Percentiles rank a stretch among this genome's conserved stretches.
Evolutionary conservation across 495 filamentous ascomycete genomes (phyloP).

Genomic region (Tuber microsphaerosporum): DNA sequence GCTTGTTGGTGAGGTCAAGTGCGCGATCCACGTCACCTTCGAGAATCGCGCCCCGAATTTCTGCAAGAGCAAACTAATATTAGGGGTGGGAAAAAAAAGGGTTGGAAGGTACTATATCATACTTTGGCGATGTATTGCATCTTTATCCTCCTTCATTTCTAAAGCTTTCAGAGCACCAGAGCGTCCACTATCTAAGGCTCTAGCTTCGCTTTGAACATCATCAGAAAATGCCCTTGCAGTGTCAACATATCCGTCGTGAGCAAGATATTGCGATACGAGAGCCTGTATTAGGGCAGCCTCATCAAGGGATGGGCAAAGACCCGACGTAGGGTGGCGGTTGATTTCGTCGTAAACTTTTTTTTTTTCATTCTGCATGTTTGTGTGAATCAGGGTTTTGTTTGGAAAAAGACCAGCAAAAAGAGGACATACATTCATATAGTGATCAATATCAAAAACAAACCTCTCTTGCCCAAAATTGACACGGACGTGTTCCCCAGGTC

Average conservation of each 20-base stretch:
- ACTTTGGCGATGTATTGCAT: constrained; percentile 84
- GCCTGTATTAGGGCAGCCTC: constrained; percentile 76
- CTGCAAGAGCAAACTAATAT: constrained; percentile 45
- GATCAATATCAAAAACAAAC: constrained; percentile 90
- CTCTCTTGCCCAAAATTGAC: constrained; percentile 88
- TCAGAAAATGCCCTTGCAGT: constrained; percentile 81
- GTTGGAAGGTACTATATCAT: constrained; percentile 38
- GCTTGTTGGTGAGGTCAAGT: constrained; percentile 67
- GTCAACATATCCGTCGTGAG: constrained; percentile 95
- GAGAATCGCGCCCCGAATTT: constrained; percentile 79
- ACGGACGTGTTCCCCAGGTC: constrained; percentile 68
- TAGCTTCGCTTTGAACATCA: constrained; percentile 68
- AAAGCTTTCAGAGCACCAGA: constrained; percentile 47
- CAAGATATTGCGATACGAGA: constrained; percentile 52
- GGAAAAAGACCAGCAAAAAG: neutral
- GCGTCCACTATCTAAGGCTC: constrained; percentile 43
- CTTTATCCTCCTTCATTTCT: constrained; percentile 75
- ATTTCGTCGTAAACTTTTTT: constrained; percentile 50
- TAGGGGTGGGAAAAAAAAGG: constrained; percentile 5
- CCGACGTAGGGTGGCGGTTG: constrained; percentile 42
- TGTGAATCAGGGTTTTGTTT: constrained; percentile 1
- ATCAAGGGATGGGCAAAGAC: constrained; percentile 58
- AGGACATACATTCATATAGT: constrained; percentile 64
- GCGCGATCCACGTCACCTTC: constrained; percentile 91
- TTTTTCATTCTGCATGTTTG: constrained; percentile 33